Base-by-base conservation (phyloP, 179 eudicot genomes). In the Amaranthus tricolor region DNA sequence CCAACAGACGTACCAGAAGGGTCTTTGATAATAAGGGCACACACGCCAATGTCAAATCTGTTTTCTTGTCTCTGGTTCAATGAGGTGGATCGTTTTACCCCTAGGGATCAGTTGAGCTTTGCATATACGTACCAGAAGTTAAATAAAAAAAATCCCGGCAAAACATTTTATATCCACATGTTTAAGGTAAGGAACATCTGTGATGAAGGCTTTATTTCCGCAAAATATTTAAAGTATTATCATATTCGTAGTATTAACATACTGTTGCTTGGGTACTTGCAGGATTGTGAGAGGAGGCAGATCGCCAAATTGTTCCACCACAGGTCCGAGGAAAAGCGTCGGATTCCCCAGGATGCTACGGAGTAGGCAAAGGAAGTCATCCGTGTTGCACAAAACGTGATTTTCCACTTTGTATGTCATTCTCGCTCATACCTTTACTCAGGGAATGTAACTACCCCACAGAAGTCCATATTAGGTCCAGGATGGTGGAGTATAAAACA, bases 31-130 rank as follows among this genome's bases (percentile, higher is more conserved):
- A 85, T 92, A 45, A 88, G 97, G 82, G 97, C 96, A 9, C 97
- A 92, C 83, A 92, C 97, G 64, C 96, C 97, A 72, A 91, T 92
- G 97, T 91, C 97, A 45, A 92, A 92, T 84, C 79, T 92, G 76
- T 92, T 92, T 63, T 92, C 97, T 31, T 92, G 97, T 83, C 92
- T 92, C 68, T 92, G 97, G 97, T 92, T 88, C 79, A 92, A 91
- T 62, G 97, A 92, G 84, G 97, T 92, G 72, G 96, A 93, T 19
- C 85, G 90, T 68, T 93, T 93, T 70, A 93, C 97, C 47, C 96
- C 97, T 53, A 87, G 97, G 54, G 97, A 93, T 85, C 97, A 93
- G 80, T 83, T 93, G 55, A 93, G 97, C 81, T 91, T 93, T 79
- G 97, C 94, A 70, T 91, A 83, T 78, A 89, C 97, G 52, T 89